Percentiles rank a stretch among this genome's conserved stretches.
Conservation (phyloP, 1,284 basidiomycete genomes). For the Thelephora terrestris region DNA sequence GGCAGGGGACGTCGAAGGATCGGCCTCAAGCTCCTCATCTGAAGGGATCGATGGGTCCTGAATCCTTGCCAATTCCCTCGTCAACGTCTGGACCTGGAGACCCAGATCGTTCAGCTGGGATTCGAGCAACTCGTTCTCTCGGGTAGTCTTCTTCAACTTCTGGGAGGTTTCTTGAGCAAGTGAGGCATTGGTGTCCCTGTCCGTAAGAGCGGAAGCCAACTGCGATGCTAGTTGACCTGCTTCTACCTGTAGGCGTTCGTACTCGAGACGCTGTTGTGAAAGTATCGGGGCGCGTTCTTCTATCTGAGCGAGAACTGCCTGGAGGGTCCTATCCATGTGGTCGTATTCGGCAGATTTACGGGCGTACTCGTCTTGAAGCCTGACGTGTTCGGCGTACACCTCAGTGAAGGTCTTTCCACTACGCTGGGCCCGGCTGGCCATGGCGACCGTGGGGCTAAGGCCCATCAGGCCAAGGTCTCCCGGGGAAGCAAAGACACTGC, state of each 20-base stretch:
- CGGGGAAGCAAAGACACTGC: slow-evolving; percentile 21
- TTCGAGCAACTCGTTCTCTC: slow-evolving; percentile 67
- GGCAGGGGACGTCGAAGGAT: slow-evolving; percentile 29
- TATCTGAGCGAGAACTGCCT: slow-evolving; percentile 72
- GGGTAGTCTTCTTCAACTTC: slow-evolving; percentile 47
- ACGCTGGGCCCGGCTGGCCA: slow-evolving; percentile 70
- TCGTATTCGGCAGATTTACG: slow-evolving; percentile 73
- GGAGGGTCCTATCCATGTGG: slow-evolving; percentile 69
- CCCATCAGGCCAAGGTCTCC: slow-evolving; percentile 44
- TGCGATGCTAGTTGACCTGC: slow-evolving; percentile 73
- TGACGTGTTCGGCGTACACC: slow-evolving; percentile 81
- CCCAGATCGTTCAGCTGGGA: slow-evolving; percentile 80
- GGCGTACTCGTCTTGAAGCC: slow-evolving; percentile 74
- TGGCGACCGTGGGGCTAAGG: slow-evolving; percentile 76
- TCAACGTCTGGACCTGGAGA: slow-evolving; percentile 73
- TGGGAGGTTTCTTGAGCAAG: slow-evolving; percentile 49
- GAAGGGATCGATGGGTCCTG: slow-evolving; percentile 76
- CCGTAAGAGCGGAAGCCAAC: slow-evolving; percentile 60
- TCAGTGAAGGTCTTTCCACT: slow-evolving; percentile 83
- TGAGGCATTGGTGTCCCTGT: slow-evolving; percentile 47
- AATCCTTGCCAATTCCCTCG: slow-evolving; percentile 70
- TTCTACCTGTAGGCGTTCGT: slow-evolving; percentile 70
- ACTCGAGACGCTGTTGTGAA: slow-evolving; percentile 78
- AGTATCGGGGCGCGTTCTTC: slow-evolving; percentile 84
- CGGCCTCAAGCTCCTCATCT: slow-evolving; percentile 55